A percentile compares a stretch with the other conserved stretches of the same genome.
Conservation (phyloP, 2,329 filamentous ascomycete genomes). For the Cordyceps cateniannulata region DNA sequence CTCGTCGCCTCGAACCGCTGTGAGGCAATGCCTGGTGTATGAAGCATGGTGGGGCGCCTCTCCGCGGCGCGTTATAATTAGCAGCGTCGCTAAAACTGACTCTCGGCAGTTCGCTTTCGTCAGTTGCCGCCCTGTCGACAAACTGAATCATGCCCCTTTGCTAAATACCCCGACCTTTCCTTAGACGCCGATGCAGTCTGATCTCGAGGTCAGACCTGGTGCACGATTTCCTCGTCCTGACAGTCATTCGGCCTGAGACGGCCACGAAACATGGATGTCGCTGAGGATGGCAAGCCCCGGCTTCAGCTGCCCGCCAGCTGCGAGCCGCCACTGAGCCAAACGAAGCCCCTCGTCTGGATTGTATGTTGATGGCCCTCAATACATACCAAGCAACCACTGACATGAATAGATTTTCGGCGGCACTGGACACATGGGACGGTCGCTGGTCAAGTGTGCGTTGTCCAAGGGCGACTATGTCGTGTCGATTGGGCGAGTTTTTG, state of each 20-base stretch:
- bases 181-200: background rate
- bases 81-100: background rate
- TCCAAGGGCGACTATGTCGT: conserved; percentile 76
- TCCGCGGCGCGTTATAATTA: background rate
- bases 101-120: conserved; percentile 3
- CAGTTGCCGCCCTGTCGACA: background rate
- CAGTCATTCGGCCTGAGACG: background rate
- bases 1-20: background rate
- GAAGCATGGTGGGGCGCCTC: background rate
- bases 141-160: conserved; percentile 7
- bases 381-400: background rate
- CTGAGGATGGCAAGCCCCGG: conserved; percentile 23
- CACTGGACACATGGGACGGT: conserved; percentile 94
- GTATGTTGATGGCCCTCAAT: conserved; percentile 41
- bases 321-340: conserved; percentile 69
- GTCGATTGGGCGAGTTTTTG: conserved; percentile 76
- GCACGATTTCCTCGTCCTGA: background rate
- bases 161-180: background rate
- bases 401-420: conserved; percentile 73
- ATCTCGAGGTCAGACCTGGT: background rate
- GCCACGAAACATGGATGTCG: conserved; percentile 15
- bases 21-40: background rate
- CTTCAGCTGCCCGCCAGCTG: conserved; percentile 73
- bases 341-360: conserved; percentile 81
- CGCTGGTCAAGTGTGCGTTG: conserved; percentile 76